phyloP scores from a whole-genome alignment of 768 basidiomycete species.

The Rhizopogon roseolus region DNA sequence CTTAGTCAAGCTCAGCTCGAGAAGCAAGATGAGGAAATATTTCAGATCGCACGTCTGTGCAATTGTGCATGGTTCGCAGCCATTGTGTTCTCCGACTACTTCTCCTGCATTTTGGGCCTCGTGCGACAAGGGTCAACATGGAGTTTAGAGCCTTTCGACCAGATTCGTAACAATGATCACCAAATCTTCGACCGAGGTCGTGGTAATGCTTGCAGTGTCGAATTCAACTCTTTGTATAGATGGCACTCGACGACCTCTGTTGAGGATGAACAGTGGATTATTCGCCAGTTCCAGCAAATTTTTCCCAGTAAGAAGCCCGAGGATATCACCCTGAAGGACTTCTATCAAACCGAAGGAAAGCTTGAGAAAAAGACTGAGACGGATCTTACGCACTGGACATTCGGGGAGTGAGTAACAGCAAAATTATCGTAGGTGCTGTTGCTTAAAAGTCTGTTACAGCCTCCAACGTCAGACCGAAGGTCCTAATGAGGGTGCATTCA shows the following conservation, averaged over 20 bases:
- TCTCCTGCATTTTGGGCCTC: constrained; percentile 76
- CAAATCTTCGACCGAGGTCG: constrained; percentile 71
- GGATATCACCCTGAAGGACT: constrained; percentile 42
- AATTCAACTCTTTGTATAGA: constrained; percentile 88
- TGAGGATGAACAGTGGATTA: constrained; percentile 70
- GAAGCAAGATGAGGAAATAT: constrained; percentile 68
- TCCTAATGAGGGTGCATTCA: constrained; percentile 36
- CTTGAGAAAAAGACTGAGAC: constrained; percentile 34
- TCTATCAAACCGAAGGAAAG: constrained; percentile 40
- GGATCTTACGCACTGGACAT: constrained; percentile 59
- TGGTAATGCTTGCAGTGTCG: constrained; percentile 79
- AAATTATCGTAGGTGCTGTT: neutral
- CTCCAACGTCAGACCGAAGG: constrained; percentile 57
- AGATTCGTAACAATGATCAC: constrained; percentile 62
- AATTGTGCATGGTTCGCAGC: constrained; percentile 80
- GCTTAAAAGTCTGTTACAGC: constrained; percentile 28
- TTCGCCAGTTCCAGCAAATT: constrained; percentile 40
- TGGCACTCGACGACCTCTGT: constrained; percentile 80
- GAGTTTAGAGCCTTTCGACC: constrained; percentile 73
- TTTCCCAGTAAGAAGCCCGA: constrained; percentile 54
- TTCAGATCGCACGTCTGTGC: constrained; percentile 73
- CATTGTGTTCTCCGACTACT: constrained; percentile 78
- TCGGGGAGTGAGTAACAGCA: constrained; percentile 44
- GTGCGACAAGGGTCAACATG: constrained; percentile 71
- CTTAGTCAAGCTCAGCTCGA: constrained; percentile 28